These are phyloP conservation scores for Escallonia herrerae DNA, from an alignment of 129 eudicot genomes.

Conservation along the genomic window DNA sequence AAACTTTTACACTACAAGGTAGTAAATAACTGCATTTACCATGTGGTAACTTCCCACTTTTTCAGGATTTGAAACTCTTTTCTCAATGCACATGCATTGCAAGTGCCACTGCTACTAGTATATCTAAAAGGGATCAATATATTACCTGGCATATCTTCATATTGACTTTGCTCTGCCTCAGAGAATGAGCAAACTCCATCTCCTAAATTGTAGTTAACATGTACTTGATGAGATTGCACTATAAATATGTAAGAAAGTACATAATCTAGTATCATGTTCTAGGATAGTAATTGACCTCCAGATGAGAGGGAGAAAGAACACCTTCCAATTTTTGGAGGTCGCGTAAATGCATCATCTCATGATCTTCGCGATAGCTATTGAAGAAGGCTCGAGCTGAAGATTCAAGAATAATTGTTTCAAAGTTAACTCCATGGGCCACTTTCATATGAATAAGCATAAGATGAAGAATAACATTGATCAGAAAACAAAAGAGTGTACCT, in stretches of 20 bases:
- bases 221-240: neutral
- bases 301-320: conserved; percentile 97
- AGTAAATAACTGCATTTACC: too few species aligned
- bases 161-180: conserved; percentile 91
- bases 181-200: conserved; percentile 97
- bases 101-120: neutral
- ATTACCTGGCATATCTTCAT: conserved; percentile 91
- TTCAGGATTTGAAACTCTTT: too few species aligned
- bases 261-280: conserved; percentile 5
- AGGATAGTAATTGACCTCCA: conserved; percentile 56
- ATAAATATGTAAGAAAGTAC: conserved; percentile 1
- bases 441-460: neutral
- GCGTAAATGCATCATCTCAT: conserved; percentile 81
- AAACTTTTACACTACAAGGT: too few species aligned
- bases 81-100: neutral
- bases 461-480: conserved; percentile 3
- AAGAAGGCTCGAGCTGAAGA: conserved; percentile 77
- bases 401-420: conserved; percentile 8
- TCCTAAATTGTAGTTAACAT: conserved; percentile 39
- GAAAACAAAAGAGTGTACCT: conserved; percentile 39
- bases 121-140: conserved; percentile 7
- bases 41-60: too few species aligned
- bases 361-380: conserved; percentile 90
- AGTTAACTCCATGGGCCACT: neutral
- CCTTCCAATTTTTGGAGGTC: conserved; percentile 95